These are phyloP conservation scores for Fomitopsis serialis DNA, from an alignment of 768 basidiomycete genomes.

Conservation along the genomic window DNA sequence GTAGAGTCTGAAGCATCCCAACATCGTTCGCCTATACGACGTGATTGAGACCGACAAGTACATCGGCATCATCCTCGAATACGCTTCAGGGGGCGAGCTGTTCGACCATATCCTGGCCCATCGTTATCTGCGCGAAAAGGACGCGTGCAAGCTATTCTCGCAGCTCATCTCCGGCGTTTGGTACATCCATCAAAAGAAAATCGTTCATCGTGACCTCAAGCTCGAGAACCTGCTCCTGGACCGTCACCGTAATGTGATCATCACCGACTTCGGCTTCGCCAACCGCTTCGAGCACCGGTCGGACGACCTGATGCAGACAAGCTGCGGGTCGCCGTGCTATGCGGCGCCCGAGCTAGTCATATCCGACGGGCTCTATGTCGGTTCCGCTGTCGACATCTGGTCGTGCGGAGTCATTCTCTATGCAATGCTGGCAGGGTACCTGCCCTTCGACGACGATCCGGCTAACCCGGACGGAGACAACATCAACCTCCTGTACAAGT, in stretches of 20 bases:
- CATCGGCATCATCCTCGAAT: constrained; percentile 98
- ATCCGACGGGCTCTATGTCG: constrained; percentile 94
- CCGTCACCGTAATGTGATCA: constrained; percentile 96
- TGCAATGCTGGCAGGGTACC: constrained; percentile 94
- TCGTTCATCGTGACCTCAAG: constrained; percentile 98
- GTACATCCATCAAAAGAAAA: constrained; percentile 99
- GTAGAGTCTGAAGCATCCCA: constrained; percentile 92
- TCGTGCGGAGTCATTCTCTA: constrained; percentile 93
- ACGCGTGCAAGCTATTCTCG: constrained; percentile 93
- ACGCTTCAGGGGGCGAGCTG: constrained; percentile 95
- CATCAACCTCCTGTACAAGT: constrained; percentile 97
- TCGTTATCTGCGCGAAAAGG: constrained; percentile 89
- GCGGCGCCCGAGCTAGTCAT: constrained; percentile 98
- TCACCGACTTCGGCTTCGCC: constrained; percentile 99
- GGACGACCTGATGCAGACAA: constrained; percentile 98
- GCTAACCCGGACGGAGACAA: constrained; percentile 99
- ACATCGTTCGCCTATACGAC: constrained; percentile 96
- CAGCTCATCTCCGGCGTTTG: constrained; percentile 98
- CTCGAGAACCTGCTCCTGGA: constrained; percentile 97
- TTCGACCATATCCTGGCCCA: constrained; percentile 99
- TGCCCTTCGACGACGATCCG: constrained; percentile 99
- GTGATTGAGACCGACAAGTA: constrained; percentile 99
- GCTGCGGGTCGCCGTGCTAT: constrained; percentile 96
- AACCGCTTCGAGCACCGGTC: constrained; percentile 91
- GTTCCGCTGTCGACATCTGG: constrained; percentile 98